A percentile compares a stretch with the other conserved stretches of the same genome.
Conservation (phyloP, 2,329 filamentous ascomycete species). For the Rugonectria rugulosa region DNA sequence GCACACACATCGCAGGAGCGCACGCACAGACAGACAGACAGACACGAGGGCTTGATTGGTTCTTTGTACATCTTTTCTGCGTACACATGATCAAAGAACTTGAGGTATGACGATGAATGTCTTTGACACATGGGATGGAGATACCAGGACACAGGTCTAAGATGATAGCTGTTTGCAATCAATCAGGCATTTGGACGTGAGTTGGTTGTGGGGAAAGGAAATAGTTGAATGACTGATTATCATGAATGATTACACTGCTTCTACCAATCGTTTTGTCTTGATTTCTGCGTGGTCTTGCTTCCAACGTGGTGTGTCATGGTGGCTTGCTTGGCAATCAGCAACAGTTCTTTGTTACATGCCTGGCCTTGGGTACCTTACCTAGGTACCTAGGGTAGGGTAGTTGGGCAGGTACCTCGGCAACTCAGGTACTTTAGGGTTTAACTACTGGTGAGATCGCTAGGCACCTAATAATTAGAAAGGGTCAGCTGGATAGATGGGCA, state of each 20-base stretch:
- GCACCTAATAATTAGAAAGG: neutral
- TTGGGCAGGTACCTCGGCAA: neutral
- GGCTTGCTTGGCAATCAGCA: too few relatives aligned
- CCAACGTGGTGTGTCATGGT: too few relatives aligned
- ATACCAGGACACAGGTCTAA: conserved; percentile 8
- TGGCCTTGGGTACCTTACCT: neutral
- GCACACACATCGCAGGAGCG: conserved; percentile 23
- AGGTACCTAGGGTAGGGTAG: neutral
- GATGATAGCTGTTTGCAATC: neutral
- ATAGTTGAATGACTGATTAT: conserved; percentile 8
- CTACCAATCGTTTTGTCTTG: neutral
- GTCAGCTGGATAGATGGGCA: neutral
- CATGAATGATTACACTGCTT: conserved; percentile 18
- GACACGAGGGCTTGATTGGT: conserved; percentile 4
- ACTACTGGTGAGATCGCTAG: too few relatives aligned
- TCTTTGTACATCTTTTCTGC: conserved; percentile 20
- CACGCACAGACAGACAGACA: conserved; percentile 22
- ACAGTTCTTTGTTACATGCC: too few relatives aligned
- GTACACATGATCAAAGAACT: conserved; percentile 10
- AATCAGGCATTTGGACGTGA: neutral
- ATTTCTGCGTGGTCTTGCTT: neutral
- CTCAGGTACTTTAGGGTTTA: neutral
- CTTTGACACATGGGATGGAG: conserved; percentile 3
- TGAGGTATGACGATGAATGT: conserved; percentile 10
- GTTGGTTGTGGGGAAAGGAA: neutral